A percentile compares a stretch with the other conserved stretches of the same genome.
Conservation (phyloP, 371 early-diverging fungal genomes). For the Blastocladiella emersonii region DNA sequence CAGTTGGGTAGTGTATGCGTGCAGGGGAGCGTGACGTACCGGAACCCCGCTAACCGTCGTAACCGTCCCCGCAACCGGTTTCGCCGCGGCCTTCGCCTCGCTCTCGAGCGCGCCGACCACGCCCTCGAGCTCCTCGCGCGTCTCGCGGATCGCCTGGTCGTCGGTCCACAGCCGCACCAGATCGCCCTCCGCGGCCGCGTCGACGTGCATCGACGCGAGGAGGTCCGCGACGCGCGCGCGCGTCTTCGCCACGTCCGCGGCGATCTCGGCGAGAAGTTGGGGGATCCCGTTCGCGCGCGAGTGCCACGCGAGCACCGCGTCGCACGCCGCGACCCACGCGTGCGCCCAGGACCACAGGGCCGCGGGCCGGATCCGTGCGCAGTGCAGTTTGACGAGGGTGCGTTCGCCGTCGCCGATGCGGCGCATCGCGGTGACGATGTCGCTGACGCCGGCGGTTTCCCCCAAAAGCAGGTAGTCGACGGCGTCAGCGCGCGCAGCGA, state of each 20-base stretch:
- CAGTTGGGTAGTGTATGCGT: slow-evolving; percentile 8
- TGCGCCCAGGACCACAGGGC: slow-evolving; percentile 24
- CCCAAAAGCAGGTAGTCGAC: slow-evolving; percentile 53
- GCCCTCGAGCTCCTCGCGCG: slow-evolving; percentile 13
- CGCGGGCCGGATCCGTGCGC: slow-evolving; percentile 43
- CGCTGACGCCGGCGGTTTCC: slow-evolving; percentile 28
- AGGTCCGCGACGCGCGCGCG: slow-evolving; percentile 20
- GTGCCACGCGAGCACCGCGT: slow-evolving; percentile 8
- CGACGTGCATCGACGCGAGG: slow-evolving; percentile 21
- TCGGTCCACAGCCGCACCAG: slow-evolving; percentile 37
- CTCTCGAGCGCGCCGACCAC: not conserved
- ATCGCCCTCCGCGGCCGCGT: slow-evolving; percentile 25
- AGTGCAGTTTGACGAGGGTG: slow-evolving; percentile 63
- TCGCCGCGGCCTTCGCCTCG: not conserved
- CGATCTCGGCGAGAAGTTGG: not conserved
- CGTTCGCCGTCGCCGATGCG: slow-evolving; percentile 87
- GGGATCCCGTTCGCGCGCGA: too few relatives aligned
- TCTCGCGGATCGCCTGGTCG: slow-evolving; percentile 25
- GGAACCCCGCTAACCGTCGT: not conserved
- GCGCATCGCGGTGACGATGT: slow-evolving; percentile 11
- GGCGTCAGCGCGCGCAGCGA: slow-evolving; percentile 56
- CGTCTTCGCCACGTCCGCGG: not conserved
- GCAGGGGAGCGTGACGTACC: not conserved
- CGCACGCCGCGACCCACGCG: not conserved
- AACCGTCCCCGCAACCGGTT: not conserved